Percentiles rank a stretch among this genome's conserved stretches.
Conservation (phyloP, 2,329 filamentous ascomycete species). For the Colletotrichum coccodes region DNA sequence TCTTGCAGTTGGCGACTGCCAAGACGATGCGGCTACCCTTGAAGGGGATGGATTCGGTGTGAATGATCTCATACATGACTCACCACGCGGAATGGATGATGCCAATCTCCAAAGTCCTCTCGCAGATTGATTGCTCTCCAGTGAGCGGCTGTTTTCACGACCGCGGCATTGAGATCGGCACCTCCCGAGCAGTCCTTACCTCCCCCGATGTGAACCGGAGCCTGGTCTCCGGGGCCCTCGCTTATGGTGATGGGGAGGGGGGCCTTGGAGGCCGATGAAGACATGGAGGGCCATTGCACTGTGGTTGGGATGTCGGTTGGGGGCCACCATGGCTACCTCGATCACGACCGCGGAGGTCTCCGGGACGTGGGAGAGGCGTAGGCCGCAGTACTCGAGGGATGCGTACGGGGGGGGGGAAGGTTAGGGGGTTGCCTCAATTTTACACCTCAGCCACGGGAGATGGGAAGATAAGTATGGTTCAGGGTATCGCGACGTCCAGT, state of each 20-base stretch:
- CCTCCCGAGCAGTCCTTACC: neutral
- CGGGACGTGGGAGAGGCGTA: constrained; percentile 56
- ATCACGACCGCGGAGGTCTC: constrained; percentile 63
- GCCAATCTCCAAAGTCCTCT: neutral
- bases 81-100: neutral
- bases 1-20: constrained; percentile 64
- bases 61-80: neutral
- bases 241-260: constrained; percentile 50
- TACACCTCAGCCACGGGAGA: no score
- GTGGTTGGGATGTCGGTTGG: constrained; percentile 73
- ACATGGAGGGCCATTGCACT: constrained; percentile 77
- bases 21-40: constrained; percentile 63
- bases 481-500: no score
- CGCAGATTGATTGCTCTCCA: neutral
- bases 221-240: neutral
- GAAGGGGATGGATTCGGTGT: constrained; percentile 41
- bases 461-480: no score
- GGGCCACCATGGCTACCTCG: constrained; percentile 69
- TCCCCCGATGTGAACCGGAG: neutral
- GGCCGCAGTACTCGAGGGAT: neutral
- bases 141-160: neutral
- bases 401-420: neutral
- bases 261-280: constrained; percentile 68
- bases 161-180: neutral
- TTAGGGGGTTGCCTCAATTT: neutral